Base-by-base conservation (phyloP, 192 early-diverging fungal genomes). In the Gaertneriomyces sp. region DNA sequence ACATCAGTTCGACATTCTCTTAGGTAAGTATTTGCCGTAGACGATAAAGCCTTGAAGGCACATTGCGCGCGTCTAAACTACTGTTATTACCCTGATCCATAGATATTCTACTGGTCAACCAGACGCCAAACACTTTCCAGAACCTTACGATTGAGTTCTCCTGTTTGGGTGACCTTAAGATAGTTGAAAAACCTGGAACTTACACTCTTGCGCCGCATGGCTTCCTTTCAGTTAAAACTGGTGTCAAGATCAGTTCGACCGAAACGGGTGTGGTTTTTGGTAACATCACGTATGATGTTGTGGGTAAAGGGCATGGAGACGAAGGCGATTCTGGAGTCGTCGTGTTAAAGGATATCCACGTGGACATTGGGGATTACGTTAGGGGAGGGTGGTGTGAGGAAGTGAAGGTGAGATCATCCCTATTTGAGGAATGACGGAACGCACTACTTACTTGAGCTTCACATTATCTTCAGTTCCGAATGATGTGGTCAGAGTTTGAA, bases 291-390 rank as follows among this genome's bases (percentile, higher is more conserved):
- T 99, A 98, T 65, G 96, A 99, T 77, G 25, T 33, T 33, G 25
- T 33, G 25, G 25, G 25, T 33, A 33, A 33, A 33, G 25, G 25
- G 25, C 25, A 33, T 33, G 25, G 25, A 33, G 25, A 33, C 25
- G 25, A 33, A 33, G 91, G 93, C n/a, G 96, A 97, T 64, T 85
- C 85, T 69, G 90, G 93, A 70, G 96, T 89, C 69, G 93, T 98
- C 9, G 91, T 98, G 40, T 79, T 99, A 58, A 98, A 95, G 66
- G 96, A 99, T 67, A 93, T 99, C 53, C 94, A 96, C 67, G 92
- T 99, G 69, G 96, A 99, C 67, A 99, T 99, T 66, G 96, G 98
- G 94, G 96, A 98, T 75, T 99, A 98, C 74, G 96, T 99, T 77
- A 91, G 94, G 51, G 91, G 94, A 17, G 92, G 90, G 39, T 80